Percentiles rank a stretch among this genome's conserved stretches.
phyloP scores from a whole-genome alignment of 2,329 filamentous ascomycete genomes.

The Monilinia laxa region DNA sequence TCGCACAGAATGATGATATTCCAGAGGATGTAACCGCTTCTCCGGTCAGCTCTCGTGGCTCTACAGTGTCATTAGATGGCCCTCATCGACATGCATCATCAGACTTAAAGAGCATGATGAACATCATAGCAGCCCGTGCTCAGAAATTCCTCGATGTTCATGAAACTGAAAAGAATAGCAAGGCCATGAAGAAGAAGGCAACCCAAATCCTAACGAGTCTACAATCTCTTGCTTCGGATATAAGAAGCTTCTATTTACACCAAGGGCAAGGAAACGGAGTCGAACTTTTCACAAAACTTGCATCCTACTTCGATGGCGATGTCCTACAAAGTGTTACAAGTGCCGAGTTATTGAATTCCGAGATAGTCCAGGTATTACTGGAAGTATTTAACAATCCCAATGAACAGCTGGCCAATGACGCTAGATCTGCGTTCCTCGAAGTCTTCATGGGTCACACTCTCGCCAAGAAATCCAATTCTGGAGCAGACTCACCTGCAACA shows the following conservation, averaged over 20 bases:
- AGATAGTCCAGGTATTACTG: slow-evolving; percentile 80
- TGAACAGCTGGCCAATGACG: slow-evolving; percentile 59
- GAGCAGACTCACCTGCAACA: slow-evolving; percentile 69
- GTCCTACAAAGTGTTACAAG: slow-evolving; percentile 92
- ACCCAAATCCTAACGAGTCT: slow-evolving; percentile 71
- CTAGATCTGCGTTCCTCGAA: slow-evolving; percentile 81
- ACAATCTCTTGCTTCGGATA: slow-evolving; percentile 67
- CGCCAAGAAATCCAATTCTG: slow-evolving; percentile 61
- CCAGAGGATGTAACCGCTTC: slow-evolving; percentile 46
- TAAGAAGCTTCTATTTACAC: slow-evolving; percentile 68
- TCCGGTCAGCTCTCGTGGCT: slow-evolving; percentile 55
- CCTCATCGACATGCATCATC: slow-evolving; percentile 51
- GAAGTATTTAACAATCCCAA: slow-evolving; percentile 76
- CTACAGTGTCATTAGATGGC: slow-evolving; percentile 62
- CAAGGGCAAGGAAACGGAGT: slow-evolving; percentile 56
- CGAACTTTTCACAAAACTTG: slow-evolving; percentile 71
- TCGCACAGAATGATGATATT: slow-evolving; percentile 51
- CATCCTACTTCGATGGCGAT: slow-evolving; percentile 83
- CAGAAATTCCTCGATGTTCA: slow-evolving; percentile 82
- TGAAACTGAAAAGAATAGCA: slow-evolving; percentile 71
- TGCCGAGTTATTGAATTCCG: slow-evolving; percentile 87
- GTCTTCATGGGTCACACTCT: slow-evolving; percentile 83
- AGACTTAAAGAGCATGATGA: slow-evolving; percentile 59
- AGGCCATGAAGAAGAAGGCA: slow-evolving; percentile 76
- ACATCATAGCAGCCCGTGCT: slow-evolving; percentile 73